These are phyloP conservation scores for Cystobasidium slooffiae DNA, from an alignment of 1,284 basidiomycete species.

Conservation along the genomic window DNA sequence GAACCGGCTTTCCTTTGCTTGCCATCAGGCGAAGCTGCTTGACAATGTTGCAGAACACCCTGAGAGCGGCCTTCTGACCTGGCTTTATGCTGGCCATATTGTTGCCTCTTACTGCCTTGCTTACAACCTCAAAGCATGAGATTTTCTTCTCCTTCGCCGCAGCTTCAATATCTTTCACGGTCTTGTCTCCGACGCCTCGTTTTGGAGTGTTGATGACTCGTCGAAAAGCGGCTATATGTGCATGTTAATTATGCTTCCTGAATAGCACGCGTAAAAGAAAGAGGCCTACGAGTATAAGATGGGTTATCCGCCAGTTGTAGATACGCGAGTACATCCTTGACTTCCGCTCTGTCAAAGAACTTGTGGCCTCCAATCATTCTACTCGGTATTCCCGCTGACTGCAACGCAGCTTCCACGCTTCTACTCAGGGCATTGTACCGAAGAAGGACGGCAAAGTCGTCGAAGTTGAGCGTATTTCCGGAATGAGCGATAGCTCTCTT, in stretches of 20 bases:
- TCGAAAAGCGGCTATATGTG: constrained; percentile 68
- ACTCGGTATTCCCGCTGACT: constrained; percentile 76
- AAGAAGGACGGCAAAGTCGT: constrained; percentile 79
- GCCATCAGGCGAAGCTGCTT: constrained; percentile 3
- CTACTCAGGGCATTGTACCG: constrained; percentile 83
- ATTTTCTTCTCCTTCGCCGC: constrained; percentile 64
- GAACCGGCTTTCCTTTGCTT: constrained; percentile 65
- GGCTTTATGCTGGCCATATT: constrained; percentile 68
- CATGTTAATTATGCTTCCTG: neutral
- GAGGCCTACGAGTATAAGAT: constrained; percentile 61
- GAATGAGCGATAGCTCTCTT: constrained; percentile 74
- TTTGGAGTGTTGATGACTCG: constrained; percentile 77
- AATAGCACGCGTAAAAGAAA: neutral
- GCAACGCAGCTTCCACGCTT: constrained; percentile 74
- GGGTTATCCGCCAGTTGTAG: constrained; percentile 84
- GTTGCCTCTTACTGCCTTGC: constrained; percentile 66
- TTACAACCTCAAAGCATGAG: constrained; percentile 67
- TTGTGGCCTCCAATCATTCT: constrained; percentile 66
- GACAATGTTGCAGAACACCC: constrained; percentile 64
- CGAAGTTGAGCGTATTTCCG: constrained; percentile 72
- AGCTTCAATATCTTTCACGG: constrained; percentile 66
- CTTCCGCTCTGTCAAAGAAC: constrained; percentile 55
- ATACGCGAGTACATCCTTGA: constrained; percentile 88
- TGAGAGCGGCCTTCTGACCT: constrained; percentile 67
- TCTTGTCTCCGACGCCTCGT: constrained; percentile 82